A percentile compares a stretch with the other conserved stretches of the same genome.
Conservation (phyloP, 768 basidiomycete genomes). For the Leccinum boreale region DNA sequence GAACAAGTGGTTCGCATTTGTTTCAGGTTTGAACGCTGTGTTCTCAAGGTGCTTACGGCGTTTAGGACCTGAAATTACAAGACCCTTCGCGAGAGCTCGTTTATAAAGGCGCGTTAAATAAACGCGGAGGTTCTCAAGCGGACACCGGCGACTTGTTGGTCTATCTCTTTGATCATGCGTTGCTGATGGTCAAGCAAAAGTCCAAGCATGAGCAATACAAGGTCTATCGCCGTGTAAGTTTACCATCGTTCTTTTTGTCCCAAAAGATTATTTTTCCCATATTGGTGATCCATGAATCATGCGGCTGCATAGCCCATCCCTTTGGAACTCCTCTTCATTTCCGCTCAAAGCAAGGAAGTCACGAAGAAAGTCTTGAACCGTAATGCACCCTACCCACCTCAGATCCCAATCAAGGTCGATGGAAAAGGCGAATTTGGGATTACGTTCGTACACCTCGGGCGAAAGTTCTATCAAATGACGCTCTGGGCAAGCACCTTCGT, state of each 20-base stretch:
- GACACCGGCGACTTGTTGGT: slow-evolving; percentile 89
- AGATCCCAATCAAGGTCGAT: slow-evolving; percentile 50
- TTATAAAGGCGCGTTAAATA: slow-evolving; percentile 86
- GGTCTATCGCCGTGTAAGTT: slow-evolving; percentile 86
- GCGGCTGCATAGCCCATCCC: slow-evolving; percentile 76
- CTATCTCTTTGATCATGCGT: slow-evolving; percentile 94
- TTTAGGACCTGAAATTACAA: slow-evolving; percentile 76
- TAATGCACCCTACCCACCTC: slow-evolving; percentile 41
- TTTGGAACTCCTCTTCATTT: slow-evolving; percentile 83
- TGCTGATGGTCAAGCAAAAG: slow-evolving; percentile 94
- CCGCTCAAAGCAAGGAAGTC: slow-evolving; percentile 52
- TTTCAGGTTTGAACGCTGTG: not conserved
- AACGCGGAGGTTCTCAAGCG: slow-evolving; percentile 65
- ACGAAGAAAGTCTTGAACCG: slow-evolving; percentile 41
- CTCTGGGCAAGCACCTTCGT: slow-evolving; percentile 87
- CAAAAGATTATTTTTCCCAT: not conserved
- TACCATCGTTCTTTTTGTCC: not conserved
- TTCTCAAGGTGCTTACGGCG: not conserved
- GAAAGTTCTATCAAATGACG: slow-evolving; percentile 88
- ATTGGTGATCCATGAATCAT: slow-evolving; percentile 5
- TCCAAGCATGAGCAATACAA: slow-evolving; percentile 90
- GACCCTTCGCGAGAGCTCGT: slow-evolving; percentile 91
- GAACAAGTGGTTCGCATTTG: slow-evolving; percentile 74
- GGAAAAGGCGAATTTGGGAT: slow-evolving; percentile 87
- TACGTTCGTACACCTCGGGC: slow-evolving; percentile 90